Evolutionary conservation across 768 basidiomycete genomes (phyloP), one percentile per base, ranked within the genome.

Genomic region (Sporobolomyces roseus): DNA sequence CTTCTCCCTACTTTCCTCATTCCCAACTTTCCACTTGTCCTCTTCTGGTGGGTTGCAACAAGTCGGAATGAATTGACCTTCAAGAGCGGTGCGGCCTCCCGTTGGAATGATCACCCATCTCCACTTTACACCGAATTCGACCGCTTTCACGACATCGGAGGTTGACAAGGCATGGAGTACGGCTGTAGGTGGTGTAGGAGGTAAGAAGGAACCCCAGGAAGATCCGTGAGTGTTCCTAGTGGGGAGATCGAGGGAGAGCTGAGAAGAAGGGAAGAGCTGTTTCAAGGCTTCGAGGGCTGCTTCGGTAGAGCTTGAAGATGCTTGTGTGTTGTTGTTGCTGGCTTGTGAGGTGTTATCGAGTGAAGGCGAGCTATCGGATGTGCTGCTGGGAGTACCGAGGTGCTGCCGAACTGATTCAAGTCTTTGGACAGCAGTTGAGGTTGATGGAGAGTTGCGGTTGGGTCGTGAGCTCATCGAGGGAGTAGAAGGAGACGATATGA

Each of bases 11-110:
- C 4, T 35, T 30, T 17, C 5, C n/a, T 51, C 21, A 25, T 2
- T 48, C 33, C 21, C 54, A 12, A 25, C 30, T 13, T 33, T 32
- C 56, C 56, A 54, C 33, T 30, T 63, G 45, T 59, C 61, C 17
- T n/a, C 50, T 19, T 58, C n/a, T 0, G 48, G 63, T 6, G 65
- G 65, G 27, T 54, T 48, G 58, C 70, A 71, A 46, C 65, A 66
- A 1, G 53, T 51, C 33, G 66, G 53, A 17, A 63, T 48, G 46
- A 87, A 90, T 79, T 94, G 90, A 0, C 91, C 91, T 77, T 94
- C 92, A 17, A 93, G 81, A 75, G 87, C 88, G 0, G 91, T 93
- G 23, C 88, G 89, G 1, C 91, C 91, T 53, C 87, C 86, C 71
- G 87, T 92, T 3, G 90, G 85, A 23, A 85, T 85, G 36, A 94